Evolutionary conservation across 441 rosid species (phyloP), one percentile per base, ranked within the genome.

Genomic region (Cnidoscolus chayamansa): DNA sequence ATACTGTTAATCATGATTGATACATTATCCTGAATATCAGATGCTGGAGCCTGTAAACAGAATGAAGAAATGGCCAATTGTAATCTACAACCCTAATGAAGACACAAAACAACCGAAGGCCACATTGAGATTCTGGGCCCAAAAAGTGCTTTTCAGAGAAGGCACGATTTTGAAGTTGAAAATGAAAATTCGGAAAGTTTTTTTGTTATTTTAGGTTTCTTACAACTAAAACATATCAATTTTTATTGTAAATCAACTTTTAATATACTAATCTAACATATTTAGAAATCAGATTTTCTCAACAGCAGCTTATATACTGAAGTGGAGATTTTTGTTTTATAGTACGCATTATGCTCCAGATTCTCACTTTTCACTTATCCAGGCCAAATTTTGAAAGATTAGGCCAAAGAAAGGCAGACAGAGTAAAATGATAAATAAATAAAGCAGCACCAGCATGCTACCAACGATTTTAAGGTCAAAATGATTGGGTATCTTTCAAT

Each of bases 1-100:
- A 96, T 86, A 76, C 93, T 96, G 80, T 96, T 96, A 72, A 96
- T 89, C 35, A 88, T 88, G 81, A 96, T 93, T 53, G 94, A 92
- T 84, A 96, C 81, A 83, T 96, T 96, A 81, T 92, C 99, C 81
- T 92, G 96, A 77, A 78, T 78, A 75, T 94, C 98, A 48, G 92
- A 87, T 59, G 86, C 90, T 43, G 99, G 97, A 78, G 94, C 83
- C 99, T 96, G 90, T 63, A 79, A 64, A 64, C 56, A 83, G 51
- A 59, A 70, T 74, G 62, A 25, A 79, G 63, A 45, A 64, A 47
- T 10, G 7, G 25, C 9, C 10, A 25, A 6, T 48, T 55, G 30
- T 6, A 65, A 11, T 19, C 1, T 20, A 65, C 8, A 37, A 40
- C 13, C 54, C 16, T 20, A 17, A 30, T 43, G 8, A 50, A 66